Evolutionary conservation across 75 land plant species (phyloP).

Genomic region (Azolla pinnata): DNA sequence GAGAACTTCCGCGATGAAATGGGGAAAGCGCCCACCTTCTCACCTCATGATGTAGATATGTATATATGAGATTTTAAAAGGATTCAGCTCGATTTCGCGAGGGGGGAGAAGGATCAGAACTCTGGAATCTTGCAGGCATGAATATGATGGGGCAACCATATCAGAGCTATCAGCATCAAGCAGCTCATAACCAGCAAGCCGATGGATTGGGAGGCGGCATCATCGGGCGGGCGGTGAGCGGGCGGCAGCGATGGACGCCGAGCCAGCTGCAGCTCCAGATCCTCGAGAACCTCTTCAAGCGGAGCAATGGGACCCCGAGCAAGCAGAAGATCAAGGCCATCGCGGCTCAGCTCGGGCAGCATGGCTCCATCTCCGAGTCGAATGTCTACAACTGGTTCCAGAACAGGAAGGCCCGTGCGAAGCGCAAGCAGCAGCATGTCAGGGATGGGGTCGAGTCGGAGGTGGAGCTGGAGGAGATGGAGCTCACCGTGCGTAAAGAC

Average conservation of each 20-base stretch:
- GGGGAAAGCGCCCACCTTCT: too few relatives aligned
- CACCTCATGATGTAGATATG: too few relatives aligned
- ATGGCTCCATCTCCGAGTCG: constrained; percentile 75
- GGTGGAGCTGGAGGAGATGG: constrained; percentile 36
- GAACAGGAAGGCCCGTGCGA: constrained; percentile 82
- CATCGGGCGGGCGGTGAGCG: too few relatives aligned
- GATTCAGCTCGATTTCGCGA: too few relatives aligned
- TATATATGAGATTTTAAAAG: too few relatives aligned
- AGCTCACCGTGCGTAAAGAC: constrained; percentile 16
- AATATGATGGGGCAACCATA: too few relatives aligned
- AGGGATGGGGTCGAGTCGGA: constrained; percentile 40
- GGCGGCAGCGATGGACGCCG: constrained; percentile 85
- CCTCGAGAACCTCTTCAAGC: constrained; percentile 62
- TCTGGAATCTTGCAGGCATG: too few relatives aligned
- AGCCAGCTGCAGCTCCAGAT: constrained; percentile 74
- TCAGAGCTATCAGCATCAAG: too few relatives aligned
- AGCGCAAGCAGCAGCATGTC: constrained; percentile 54
- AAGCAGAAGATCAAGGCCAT: constrained; percentile 83
- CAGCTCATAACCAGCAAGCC: too few relatives aligned
- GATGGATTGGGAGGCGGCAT: too few relatives aligned
- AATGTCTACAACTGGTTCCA: constrained; percentile 98
- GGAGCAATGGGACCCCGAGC: constrained; percentile 80
- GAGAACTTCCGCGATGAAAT: too few relatives aligned
- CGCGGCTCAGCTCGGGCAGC: constrained; percentile 49
- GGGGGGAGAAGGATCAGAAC: too few relatives aligned